Base-by-base conservation (phyloP, 2,329 filamentous ascomycete species). In the Diaporthe batatas region DNA sequence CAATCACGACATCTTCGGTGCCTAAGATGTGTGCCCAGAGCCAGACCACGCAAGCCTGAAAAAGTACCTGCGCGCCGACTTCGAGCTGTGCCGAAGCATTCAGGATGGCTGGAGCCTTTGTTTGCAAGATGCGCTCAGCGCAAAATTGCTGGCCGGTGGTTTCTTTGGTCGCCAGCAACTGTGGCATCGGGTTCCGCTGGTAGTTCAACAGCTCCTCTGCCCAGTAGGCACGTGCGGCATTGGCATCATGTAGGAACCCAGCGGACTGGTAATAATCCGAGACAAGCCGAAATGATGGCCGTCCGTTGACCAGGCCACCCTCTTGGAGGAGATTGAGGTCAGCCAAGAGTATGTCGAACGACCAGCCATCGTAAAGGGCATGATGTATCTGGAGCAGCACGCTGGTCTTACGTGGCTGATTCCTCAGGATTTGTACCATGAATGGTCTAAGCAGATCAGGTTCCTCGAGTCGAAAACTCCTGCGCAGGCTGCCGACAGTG, bases 311-410 rank as follows among this genome's bases (percentile, higher is more conserved):
- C 6, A 65, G 18, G 1, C 74, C 69, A 11, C 79, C 78, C 36
- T 68, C 65, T 0, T 93, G 77, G 1, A 92, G 76, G 0, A 77
- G 78, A 5, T 88, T 85, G 6, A 97, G 82, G 79, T 98, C 94
- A 34, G 87, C 83, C 18, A 94, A 77, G 0, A 97, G 81, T 39
- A 96, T 84, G 68, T 98, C 93, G 78, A 95, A 88, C 0, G 94
- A 95, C 95, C 95, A 98, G n/a, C 95, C 95, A 80, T 98, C 95
- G 78, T 97, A 98, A 0, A 97, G 80, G 0, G 94, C 91, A 81
- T 98, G 95, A 79, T 97, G 95, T 0, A 97, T 84, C 16, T 92
- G 86, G 57, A 94, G 69, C 14, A 89, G 81, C 6, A 72, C 16
- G 57, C 34, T 72, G 25, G 59, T 71, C 47, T 68, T 55, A 39